phyloP scores from a whole-genome alignment of 768 basidiomycete species.

The Chalciporus chontae region DNA sequence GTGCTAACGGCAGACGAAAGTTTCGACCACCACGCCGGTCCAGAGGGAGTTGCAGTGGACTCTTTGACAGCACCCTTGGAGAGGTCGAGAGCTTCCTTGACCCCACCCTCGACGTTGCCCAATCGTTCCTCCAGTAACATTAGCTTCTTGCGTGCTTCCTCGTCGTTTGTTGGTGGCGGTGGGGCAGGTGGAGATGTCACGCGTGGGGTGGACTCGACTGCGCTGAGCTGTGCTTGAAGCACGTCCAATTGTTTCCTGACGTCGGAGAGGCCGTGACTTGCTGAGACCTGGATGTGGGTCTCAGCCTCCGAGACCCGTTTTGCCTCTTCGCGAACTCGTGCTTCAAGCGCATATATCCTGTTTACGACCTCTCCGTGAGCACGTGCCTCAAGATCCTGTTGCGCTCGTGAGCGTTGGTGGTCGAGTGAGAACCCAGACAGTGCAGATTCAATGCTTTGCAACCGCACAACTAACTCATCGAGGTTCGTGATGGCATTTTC shows the following conservation, averaged over 20 bases:
- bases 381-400: constrained; percentile 51
- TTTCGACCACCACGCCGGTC: constrained; percentile 72
- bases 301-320: constrained; percentile 52
- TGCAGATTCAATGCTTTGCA: constrained; percentile 61
- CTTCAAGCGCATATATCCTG: constrained; percentile 56
- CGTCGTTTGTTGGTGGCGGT: constrained; percentile 38
- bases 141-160: constrained; percentile 54
- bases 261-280: constrained; percentile 43
- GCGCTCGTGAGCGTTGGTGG: constrained; percentile 45
- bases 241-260: constrained; percentile 56
- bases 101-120: constrained; percentile 54
- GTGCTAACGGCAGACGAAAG: constrained; percentile 43
- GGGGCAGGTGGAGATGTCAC: constrained; percentile 13
- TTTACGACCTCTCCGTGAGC: constrained; percentile 50
- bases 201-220: constrained; percentile 23
- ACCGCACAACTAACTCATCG: constrained; percentile 58
- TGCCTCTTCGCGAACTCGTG: constrained; percentile 44
- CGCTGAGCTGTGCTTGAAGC: constrained; percentile 42
- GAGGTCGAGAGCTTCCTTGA: constrained; percentile 70
- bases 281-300: constrained; percentile 40
- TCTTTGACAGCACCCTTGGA: constrained; percentile 47
- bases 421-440: constrained; percentile 59
- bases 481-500: constrained; percentile 61
- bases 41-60: constrained; percentile 32
- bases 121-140: constrained; percentile 61